Conservation (phyloP, 257 asterid genomes). For the Coffea canephora region DNA sequence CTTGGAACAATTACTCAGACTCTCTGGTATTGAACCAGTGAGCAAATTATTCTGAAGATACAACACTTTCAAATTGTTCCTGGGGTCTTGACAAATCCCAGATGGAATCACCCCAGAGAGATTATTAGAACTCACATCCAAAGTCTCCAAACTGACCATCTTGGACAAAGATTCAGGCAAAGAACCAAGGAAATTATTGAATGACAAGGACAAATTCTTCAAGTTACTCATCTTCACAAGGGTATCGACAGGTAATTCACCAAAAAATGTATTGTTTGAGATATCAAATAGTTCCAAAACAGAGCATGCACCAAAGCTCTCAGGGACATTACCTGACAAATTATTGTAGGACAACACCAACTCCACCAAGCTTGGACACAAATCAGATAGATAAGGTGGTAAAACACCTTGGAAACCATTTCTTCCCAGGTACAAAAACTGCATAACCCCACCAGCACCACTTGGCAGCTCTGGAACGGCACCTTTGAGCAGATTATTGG, state of each 20-base stretch:
- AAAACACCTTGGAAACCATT: slow-evolving; percentile 57
- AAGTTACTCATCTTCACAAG: slow-evolving; percentile 52
- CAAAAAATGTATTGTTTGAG: slow-evolving; percentile 66
- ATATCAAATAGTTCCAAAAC: slow-evolving; percentile 56
- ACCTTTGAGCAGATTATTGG: slow-evolving; percentile 64
- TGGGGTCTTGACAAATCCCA: slow-evolving; percentile 59
- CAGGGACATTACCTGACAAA: slow-evolving; percentile 63
- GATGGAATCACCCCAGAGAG: slow-evolving; percentile 64
- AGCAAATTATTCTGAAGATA: slow-evolving; percentile 80
- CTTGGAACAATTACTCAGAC: slow-evolving; percentile 66
- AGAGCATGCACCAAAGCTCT: slow-evolving; percentile 58
- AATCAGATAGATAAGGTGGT: slow-evolving; percentile 47
- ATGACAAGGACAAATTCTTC: slow-evolving; percentile 58
- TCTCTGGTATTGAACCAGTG: slow-evolving; percentile 61
- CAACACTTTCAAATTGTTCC: slow-evolving; percentile 57
- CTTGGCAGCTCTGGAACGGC: slow-evolving; percentile 47
- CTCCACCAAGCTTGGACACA: slow-evolving; percentile 62
- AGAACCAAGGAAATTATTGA: slow-evolving; percentile 66
- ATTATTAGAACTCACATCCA: slow-evolving; percentile 86
- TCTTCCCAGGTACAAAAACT: slow-evolving; percentile 55
- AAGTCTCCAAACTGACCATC: slow-evolving; percentile 50
- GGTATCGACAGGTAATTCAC: slow-evolving; percentile 67
- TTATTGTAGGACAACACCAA: slow-evolving; percentile 67
- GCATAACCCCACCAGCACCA: slow-evolving; percentile 32
- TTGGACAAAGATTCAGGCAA: slow-evolving; percentile 68